Conservation (phyloP, 208 protist species). For the Leishmania lainsoni region DNA sequence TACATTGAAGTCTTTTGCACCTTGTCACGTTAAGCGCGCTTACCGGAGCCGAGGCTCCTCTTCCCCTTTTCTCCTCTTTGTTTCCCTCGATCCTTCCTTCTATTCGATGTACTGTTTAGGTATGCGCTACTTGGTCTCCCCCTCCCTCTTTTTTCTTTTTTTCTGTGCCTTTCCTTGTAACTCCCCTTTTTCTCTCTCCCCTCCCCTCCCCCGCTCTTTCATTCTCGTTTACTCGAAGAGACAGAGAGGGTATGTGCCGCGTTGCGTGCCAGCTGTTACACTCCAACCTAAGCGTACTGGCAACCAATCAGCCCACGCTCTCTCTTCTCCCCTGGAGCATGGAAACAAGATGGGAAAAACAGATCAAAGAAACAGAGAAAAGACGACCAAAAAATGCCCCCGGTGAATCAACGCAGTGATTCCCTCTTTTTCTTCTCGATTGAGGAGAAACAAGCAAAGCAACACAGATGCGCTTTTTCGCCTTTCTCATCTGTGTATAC, state of each 20-base stretch:
- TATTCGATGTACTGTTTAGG: constrained; percentile 5
- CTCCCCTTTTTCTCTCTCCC: neutral
- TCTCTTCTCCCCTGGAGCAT: neutral
- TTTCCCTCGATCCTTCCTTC: constrained; percentile 3
- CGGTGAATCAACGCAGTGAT: neutral
- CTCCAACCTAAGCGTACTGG: neutral
- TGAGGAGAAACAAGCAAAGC: neutral
- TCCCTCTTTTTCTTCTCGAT: neutral
- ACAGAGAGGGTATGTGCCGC: neutral
- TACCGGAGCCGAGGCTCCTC: neutral
- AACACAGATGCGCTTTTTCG: neutral
- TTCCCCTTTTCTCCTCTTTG: neutral
- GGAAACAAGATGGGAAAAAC: neutral
- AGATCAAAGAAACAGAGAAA: neutral
- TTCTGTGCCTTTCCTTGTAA: neutral
- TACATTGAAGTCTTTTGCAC: constrained; percentile 7
- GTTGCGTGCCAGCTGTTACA: neutral
- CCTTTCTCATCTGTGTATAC: neutral
- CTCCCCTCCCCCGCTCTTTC: neutral
- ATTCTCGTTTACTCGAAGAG: neutral
- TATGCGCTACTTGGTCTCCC: constrained; percentile 1
- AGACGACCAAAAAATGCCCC: neutral
- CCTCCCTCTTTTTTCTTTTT: constrained; percentile 22
- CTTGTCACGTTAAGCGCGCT: neutral
- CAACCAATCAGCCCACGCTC: neutral